Evolutionary conservation across 108 stramenopile genomes (phyloP).

Genomic region (Epithemia pelagica): DNA sequence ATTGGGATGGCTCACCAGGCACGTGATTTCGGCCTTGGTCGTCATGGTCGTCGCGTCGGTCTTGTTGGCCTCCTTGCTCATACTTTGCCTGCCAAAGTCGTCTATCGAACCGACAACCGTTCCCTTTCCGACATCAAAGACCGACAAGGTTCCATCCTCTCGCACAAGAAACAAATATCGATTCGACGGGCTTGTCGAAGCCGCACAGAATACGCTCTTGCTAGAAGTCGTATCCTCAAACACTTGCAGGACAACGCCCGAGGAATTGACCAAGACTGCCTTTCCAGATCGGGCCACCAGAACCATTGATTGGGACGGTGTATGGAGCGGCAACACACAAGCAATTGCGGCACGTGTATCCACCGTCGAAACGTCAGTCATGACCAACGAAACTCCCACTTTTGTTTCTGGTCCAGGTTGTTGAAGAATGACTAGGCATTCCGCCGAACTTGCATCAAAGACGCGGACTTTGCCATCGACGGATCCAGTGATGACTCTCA

Average conservation of each 20-base stretch:
- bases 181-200: constrained; percentile 53
- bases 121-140: constrained; percentile 54
- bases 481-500: constrained; percentile 68
- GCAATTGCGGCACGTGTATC: constrained; percentile 39
- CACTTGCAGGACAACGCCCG: constrained; percentile 44
- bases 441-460: constrained; percentile 79
- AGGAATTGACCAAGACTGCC: constrained; percentile 53
- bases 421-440: constrained; percentile 44
- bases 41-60: constrained; percentile 20
- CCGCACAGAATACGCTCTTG: constrained; percentile 42
- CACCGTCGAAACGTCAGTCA: constrained; percentile 8
- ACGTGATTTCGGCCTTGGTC: constrained; percentile 47
- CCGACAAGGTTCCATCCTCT: constrained; percentile 56
- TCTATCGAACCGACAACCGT: constrained; percentile 39
- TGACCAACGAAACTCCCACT: constrained; percentile 17
- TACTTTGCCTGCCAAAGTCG: constrained; percentile 48
- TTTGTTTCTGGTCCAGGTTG: constrained; percentile 12
- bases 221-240: constrained; percentile 20
- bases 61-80: constrained; percentile 17
- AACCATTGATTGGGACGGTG: constrained; percentile 49
- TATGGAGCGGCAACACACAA: constrained; percentile 42
- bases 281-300: constrained; percentile 53
- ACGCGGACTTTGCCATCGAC: constrained; percentile 89
- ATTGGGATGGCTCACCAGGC: constrained; percentile 64
- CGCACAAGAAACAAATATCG: constrained; percentile 50